Evolutionary conservation across 1,284 basidiomycete genomes (phyloP), one percentile per base, ranked within the genome.

Genomic region (Papiliotrema nemorosa): DNA sequence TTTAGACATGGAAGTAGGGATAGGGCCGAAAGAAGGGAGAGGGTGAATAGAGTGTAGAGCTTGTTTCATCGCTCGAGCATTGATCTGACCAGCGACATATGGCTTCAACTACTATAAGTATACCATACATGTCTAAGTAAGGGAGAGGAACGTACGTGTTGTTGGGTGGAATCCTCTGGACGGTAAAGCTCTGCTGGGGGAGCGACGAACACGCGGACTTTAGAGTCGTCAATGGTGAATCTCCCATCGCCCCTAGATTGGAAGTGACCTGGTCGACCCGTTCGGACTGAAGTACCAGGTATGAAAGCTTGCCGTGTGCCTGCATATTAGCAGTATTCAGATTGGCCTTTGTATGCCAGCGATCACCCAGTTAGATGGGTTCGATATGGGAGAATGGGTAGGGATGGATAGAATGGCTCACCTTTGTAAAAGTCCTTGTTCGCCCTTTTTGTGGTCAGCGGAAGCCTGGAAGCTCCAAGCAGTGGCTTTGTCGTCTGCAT

Each of bases 351-450:
- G n/a, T n/a, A 14, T 10, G 25, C 44, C 24, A 22, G 24, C n/a
- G n/a, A 24, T 7, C 22, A 16, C 41, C 31, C 36, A 39, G 7
- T n/a, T 3, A 26, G 33, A 9, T 44, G 25, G 6, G 26, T 41
- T 16, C 13, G 7, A 5, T 21, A 37, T 14, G 26, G 25, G 26
- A 7, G 42, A 24, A 10, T 6, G n/a, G 10, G 38, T 27, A 13
- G 13, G 21, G n/a, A n/a, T n/a, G n/a, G n/a, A n/a, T n/a, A n/a
- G n/a, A n/a, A n/a, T n/a, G n/a, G n/a, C 75, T 31, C 10, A 86
- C 90, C 91, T 75, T 94, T 96, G 80, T 93, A 94, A 69, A 80
- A 94, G 72, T 94, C 89, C 66, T 93, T 94, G 78, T 92, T 93
- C 18, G 82, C 91, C 45, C 84, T 77, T 72, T 94, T 94, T 0